These are phyloP conservation scores for Nicotiana knightiana DNA, from an alignment of 257 asterid species.

Conservation along the genomic window DNA sequence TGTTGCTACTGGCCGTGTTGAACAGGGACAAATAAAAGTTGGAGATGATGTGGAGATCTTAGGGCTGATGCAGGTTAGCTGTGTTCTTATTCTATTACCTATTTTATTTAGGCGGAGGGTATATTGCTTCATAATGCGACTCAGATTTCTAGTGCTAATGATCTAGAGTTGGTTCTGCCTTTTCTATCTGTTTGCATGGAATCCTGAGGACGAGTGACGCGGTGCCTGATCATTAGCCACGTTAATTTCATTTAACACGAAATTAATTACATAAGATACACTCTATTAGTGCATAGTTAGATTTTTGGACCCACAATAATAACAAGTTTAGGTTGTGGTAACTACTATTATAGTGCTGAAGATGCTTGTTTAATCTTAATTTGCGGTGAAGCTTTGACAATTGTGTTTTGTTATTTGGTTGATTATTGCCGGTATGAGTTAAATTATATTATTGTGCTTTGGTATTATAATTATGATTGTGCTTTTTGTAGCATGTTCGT, in stretches of 20 bases:
- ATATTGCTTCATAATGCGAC: background rate
- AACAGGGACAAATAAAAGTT: conserved; percentile 80
- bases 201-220: background rate
- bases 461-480: background rate
- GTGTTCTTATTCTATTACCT: background rate
- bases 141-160: background rate
- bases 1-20: conserved; percentile 99
- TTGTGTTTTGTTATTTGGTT: background rate
- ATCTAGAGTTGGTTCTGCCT: background rate
- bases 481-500: conserved; percentile 1
- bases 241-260: background rate
- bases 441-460: background rate
- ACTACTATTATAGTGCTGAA: background rate
- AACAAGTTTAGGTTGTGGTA: background rate
- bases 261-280: too few relatives aligned
- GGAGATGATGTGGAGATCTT: conserved; percentile 95
- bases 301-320: background rate
- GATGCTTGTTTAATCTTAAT: background rate
- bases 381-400: background rate
- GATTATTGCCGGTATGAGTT: background rate
- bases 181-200: background rate
- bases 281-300: too few relatives aligned
- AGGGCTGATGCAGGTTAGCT: conserved; percentile 71
- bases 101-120: background rate
- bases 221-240: background rate